Percentiles rank a stretch among this genome's conserved stretches.
Evolutionary conservation across 1,284 basidiomycete genomes (phyloP).

Genomic region (Papiliotrema nemorosa): DNA sequence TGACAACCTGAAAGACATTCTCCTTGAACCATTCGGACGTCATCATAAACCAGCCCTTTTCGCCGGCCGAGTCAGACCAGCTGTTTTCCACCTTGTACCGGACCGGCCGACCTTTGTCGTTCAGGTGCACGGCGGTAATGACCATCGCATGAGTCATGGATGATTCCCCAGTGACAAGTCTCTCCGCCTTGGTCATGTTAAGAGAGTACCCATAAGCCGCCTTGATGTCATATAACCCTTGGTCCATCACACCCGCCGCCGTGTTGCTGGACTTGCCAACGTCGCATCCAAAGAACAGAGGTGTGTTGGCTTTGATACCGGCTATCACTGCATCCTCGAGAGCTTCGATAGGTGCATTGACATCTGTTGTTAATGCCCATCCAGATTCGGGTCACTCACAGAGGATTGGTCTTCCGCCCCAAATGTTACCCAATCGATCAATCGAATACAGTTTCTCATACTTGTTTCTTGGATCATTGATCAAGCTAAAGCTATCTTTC

Average conservation of each 20-base stretch:
- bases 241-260: slow-evolving; percentile 77
- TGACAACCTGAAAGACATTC: slow-evolving; percentile 72
- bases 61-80: slow-evolving; percentile 77
- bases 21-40: slow-evolving; percentile 86
- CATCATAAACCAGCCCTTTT: slow-evolving; percentile 91
- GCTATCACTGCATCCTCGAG: slow-evolving; percentile 78
- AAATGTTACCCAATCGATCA: slow-evolving; percentile 86
- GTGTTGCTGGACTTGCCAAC: slow-evolving; percentile 46
- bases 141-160: slow-evolving; percentile 59
- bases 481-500: slow-evolving; percentile 77
- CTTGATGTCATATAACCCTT: slow-evolving; percentile 75
- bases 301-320: slow-evolving; percentile 81
- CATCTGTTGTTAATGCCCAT: slow-evolving; percentile 62
- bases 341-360: slow-evolving; percentile 78
- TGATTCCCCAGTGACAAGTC: slow-evolving; percentile 70
- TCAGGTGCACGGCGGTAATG: slow-evolving; percentile 86
- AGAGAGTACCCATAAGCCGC: slow-evolving; percentile 62
- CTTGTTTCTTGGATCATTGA: slow-evolving; percentile 87
- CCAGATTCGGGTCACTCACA: slow-evolving; percentile 55
- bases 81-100: slow-evolving; percentile 94
- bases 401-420: slow-evolving; percentile 74
- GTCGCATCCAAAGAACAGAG: slow-evolving; percentile 92
- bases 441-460: slow-evolving; percentile 86
- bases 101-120: slow-evolving; percentile 67
- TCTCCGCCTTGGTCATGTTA: slow-evolving; percentile 72